Conservation (phyloP, 177 flowering plant species). For the Vitis hybrid region DNA sequence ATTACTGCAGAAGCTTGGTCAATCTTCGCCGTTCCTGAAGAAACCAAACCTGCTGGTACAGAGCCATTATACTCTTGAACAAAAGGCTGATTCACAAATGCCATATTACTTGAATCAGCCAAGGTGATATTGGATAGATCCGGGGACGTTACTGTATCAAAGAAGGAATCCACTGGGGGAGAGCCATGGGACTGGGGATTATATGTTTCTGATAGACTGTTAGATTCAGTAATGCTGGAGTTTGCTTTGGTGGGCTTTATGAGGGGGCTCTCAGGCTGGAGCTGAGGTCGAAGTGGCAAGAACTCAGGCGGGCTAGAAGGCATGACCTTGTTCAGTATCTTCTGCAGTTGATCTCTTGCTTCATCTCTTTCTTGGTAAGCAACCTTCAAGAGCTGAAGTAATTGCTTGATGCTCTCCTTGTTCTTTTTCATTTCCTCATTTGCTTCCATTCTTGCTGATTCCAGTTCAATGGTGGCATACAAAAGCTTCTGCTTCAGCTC, state of each 20-base stretch:
- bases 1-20: slow-evolving; percentile 39
- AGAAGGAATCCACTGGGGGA: slow-evolving; percentile 61
- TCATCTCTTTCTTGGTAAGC: slow-evolving; percentile 82
- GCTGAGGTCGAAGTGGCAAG: slow-evolving; percentile 11
- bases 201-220: slow-evolving; percentile 47
- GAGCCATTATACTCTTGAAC: slow-evolving; percentile 20
- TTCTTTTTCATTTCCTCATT: slow-evolving; percentile 41
- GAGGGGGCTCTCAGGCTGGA: slow-evolving; percentile 30
- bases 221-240: slow-evolving; percentile 65
- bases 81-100: slow-evolving; percentile 21
- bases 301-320: slow-evolving; percentile 27
- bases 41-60: slow-evolving; percentile 8
- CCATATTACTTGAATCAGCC: slow-evolving; percentile 30
- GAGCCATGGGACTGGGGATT: slow-evolving; percentile 52
- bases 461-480: slow-evolving; percentile 46
- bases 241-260: slow-evolving; percentile 31
- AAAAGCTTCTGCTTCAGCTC: slow-evolving; percentile 56
- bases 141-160: slow-evolving; percentile 64
- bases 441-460: slow-evolving; percentile 43
- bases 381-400: slow-evolving; percentile 45
- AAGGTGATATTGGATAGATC: slow-evolving; percentile 48
- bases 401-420: slow-evolving; percentile 43
- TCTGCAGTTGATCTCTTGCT: slow-evolving; percentile 68
- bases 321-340: slow-evolving; percentile 34
- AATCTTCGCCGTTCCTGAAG: slow-evolving; percentile 5